Percentiles rank a stretch among this genome's conserved stretches.
Evolutionary conservation across 2,329 filamentous ascomycete genomes (phyloP).

Genomic region (Diplodia seriata): DNA sequence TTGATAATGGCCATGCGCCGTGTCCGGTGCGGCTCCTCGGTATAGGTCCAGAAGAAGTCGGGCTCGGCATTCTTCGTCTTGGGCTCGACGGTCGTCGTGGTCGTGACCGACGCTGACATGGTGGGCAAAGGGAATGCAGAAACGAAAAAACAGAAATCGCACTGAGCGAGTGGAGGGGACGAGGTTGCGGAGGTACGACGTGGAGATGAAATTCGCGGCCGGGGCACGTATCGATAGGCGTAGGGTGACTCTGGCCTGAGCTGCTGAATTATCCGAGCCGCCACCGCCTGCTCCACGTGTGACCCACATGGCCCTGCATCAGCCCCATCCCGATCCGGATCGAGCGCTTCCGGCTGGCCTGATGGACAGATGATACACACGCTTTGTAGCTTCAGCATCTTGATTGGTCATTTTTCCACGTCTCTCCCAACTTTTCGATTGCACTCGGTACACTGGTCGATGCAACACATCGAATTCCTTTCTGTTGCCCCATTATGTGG

Average conservation of each 20-base stretch:
- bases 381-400: not conserved
- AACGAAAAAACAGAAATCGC: constrained; percentile 16
- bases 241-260: constrained; percentile 29
- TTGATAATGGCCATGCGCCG: constrained; percentile 94
- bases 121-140: constrained; percentile 6
- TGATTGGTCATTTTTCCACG: not conserved
- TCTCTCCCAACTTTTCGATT: too few species aligned
- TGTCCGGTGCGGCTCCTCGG: constrained; percentile 94
- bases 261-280: constrained; percentile 15
- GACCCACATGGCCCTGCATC: constrained; percentile 25
- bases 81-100: constrained; percentile 30
- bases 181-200: constrained; percentile 8
- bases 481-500: not conserved
- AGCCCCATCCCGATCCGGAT: constrained; percentile 3
- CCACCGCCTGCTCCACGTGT: constrained; percentile 27
- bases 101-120: constrained; percentile 27
- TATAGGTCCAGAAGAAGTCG: constrained; percentile 98
- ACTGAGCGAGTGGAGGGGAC: constrained; percentile 10
- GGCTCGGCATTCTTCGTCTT: constrained; percentile 47
- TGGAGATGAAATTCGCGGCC: constrained; percentile 24
- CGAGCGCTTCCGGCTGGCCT: constrained; percentile 10
- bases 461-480: not conserved
- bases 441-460: not conserved
- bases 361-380: constrained; percentile 5
- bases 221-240: constrained; percentile 18